Percentiles rank a stretch among this genome's conserved stretches.
phyloP scores from a whole-genome alignment of 768 basidiomycete genomes.

The Termitomyces sp. region DNA sequence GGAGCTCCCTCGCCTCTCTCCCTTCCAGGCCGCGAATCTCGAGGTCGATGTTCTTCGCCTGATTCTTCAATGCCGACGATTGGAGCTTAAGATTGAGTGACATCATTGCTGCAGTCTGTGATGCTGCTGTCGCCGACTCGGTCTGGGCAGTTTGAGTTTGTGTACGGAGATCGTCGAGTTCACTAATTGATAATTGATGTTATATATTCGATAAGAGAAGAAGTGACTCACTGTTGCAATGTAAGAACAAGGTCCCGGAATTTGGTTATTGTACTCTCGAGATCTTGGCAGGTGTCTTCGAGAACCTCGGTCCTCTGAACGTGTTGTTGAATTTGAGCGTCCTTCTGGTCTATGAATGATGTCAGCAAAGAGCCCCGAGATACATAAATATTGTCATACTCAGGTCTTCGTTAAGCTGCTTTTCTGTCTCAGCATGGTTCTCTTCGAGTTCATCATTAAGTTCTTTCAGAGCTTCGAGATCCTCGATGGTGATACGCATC shows the following conservation, averaged over 20 bases:
- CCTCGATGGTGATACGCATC: slow-evolving; percentile 94
- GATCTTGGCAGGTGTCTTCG: slow-evolving; percentile 79
- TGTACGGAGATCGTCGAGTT: slow-evolving; percentile 78
- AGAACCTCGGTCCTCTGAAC: slow-evolving; percentile 58
- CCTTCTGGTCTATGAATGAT: slow-evolving; percentile 54
- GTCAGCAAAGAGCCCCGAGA: not conserved
- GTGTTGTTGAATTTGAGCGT: slow-evolving; percentile 66
- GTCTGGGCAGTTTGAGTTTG: slow-evolving; percentile 83
- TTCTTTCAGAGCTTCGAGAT: slow-evolving; percentile 93
- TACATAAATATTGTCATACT: slow-evolving; percentile 43
- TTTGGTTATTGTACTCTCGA: slow-evolving; percentile 83
- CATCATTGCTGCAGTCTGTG: slow-evolving; percentile 91
- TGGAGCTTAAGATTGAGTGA: slow-evolving; percentile 94
- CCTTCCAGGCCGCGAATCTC: slow-evolving; percentile 87
- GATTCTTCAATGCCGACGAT: slow-evolving; percentile 86
- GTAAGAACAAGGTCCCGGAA: slow-evolving; percentile 90
- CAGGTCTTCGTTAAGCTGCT: slow-evolving; percentile 83
- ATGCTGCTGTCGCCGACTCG: slow-evolving; percentile 78
- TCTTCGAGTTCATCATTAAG: slow-evolving; percentile 97
- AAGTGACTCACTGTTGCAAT: slow-evolving; percentile 63
- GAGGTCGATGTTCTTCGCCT: slow-evolving; percentile 84
- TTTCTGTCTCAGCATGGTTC: slow-evolving; percentile 92
- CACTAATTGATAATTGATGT: slow-evolving; percentile 40
- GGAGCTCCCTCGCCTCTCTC: slow-evolving; percentile 72
- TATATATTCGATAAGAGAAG: not conserved